These are phyloP conservation scores for Plasmodium billcollinsi DNA, from an alignment of 169 alveolate species.

Conservation along the genomic window DNA sequence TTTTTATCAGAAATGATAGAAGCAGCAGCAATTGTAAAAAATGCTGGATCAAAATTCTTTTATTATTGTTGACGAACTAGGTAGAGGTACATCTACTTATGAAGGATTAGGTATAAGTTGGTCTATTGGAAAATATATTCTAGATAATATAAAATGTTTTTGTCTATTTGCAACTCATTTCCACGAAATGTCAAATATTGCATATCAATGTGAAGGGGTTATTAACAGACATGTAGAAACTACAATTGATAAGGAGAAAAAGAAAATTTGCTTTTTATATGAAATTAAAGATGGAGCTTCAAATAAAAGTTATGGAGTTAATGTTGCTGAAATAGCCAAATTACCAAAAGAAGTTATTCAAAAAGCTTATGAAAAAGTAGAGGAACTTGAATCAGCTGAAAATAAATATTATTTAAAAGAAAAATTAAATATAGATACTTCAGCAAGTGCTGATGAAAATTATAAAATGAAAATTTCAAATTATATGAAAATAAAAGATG, in stretches of 20 bases:
- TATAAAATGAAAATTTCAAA: constrained; percentile 71
- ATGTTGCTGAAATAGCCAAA: constrained; percentile 95
- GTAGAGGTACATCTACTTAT: constrained; percentile 98
- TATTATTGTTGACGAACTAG: constrained; percentile 97
- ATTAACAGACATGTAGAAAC: constrained; percentile 89
- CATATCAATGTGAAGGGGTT: constrained; percentile 91
- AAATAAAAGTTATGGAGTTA: constrained; percentile 94
- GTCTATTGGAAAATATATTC: constrained; percentile 95
- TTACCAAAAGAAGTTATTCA: constrained; percentile 89
- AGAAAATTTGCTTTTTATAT: constrained; percentile 89
- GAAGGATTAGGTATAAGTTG: constrained; percentile 98
- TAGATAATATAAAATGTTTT: constrained; percentile 92
- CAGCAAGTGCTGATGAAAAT: constrained; percentile 25
- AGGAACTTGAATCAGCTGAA: constrained; percentile 74
- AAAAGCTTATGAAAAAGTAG: constrained; percentile 76
- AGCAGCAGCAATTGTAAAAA: constrained; percentile 93
- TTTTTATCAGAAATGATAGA: constrained; percentile 98
- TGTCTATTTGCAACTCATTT: constrained; percentile 99
- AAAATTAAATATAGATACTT: constrained; percentile 60
- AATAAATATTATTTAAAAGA: constrained; percentile 71
- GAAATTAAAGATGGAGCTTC: constrained; percentile 93
- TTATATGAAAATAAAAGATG: constrained; percentile 70
- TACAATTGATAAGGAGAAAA: constrained; percentile 78
- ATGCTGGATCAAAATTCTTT: constrained; percentile 94
- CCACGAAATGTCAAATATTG: constrained; percentile 96